These are phyloP conservation scores for Tranzscheliella williamsii DNA, from an alignment of 1,284 basidiomycete species.

Conservation along the genomic window DNA sequence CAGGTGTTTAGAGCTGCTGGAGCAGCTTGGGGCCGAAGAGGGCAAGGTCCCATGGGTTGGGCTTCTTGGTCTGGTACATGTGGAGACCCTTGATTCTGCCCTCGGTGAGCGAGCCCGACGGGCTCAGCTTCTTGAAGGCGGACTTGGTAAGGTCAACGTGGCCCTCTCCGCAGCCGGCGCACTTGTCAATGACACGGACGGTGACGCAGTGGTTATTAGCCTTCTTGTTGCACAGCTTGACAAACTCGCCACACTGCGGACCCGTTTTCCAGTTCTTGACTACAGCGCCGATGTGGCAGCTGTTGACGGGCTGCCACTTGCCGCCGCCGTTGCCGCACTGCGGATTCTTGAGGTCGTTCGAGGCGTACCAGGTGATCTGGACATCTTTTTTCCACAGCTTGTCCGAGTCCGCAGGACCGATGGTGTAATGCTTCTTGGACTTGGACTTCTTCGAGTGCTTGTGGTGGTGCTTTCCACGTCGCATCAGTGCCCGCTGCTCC, in stretches of 20 bases:
- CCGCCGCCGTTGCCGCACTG: conserved; percentile 50
- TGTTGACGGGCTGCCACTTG: conserved; percentile 49
- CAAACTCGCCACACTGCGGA: conserved; percentile 55
- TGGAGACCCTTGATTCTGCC: conserved; percentile 46
- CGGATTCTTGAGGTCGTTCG: conserved; percentile 51
- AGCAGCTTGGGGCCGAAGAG: conserved; percentile 50
- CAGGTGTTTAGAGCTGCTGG: too few species aligned
- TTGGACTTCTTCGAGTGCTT: conserved; percentile 13
- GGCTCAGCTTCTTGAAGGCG: conserved; percentile 52
- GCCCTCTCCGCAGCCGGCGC: conserved; percentile 48
- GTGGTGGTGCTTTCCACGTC: conserved; percentile 35
- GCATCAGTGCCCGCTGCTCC: conserved; percentile 18
- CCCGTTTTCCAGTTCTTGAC: conserved; percentile 39
- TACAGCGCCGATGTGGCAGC: conserved; percentile 54
- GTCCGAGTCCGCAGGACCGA: conserved; percentile 17
- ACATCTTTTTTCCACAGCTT: conserved; percentile 21
- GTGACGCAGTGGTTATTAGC: conserved; percentile 30
- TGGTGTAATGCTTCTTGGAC: conserved; percentile 18
- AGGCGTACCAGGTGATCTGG: conserved; percentile 56
- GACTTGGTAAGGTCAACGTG: conserved; percentile 55
- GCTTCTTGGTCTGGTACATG: conserved; percentile 39
- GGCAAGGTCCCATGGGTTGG: conserved; percentile 48
- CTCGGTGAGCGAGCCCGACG: conserved; percentile 42
- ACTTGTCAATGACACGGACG: conserved; percentile 57
- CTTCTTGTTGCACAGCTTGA: conserved; percentile 53